Base-by-base conservation (phyloP, 306 rosid genomes). In the Trifolium pratense region DNA sequence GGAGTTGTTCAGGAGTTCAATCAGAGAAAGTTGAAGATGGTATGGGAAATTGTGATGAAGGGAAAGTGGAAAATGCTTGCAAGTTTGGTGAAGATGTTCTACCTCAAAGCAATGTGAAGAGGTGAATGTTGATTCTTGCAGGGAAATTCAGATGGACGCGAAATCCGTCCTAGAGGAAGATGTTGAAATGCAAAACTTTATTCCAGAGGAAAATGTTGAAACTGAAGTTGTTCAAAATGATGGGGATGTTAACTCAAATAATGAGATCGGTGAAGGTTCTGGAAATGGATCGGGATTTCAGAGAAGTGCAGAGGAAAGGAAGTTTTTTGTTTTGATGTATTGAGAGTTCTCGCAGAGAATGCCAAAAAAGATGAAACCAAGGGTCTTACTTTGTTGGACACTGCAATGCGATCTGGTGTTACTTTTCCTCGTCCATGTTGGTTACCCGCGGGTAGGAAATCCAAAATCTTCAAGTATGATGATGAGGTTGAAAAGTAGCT, bases 351-450 rank as follows among this genome's bases (percentile, higher is more conserved):
- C 0, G 3, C 37, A 3, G 68, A 64, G 4, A 34, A 57, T 0
- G 4, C 10, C 1, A 48, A 45, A 1, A 65, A 15, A 15, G 48
- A 1, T 51, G 11, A 64, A 15, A 70, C 32, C 1, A 3, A 8
- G 2, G 25, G 48, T 8, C 6, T 51, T 21, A 57, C 79, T n/a
- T 3, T 77, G 15, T 14, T 77, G 40, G 77, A 86, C 23, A 76
- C 74, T 36, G 57, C 49, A 7, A 72, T 1, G 75, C 39, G 9
- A 3, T 26, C 61, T 1, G 90, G 92, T 37, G 1, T 86, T 56
- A 75, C 23, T 36, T 87, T 87, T 66, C 86, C 88, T 18, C 69
- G 51, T 12, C 81, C 85, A 3, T 34, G 42, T 5, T 79, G 84
- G 87, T 58, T 78, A 84, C 81, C 53, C 2, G 66, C 71, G 7